phyloP scores from a whole-genome alignment of 2,329 filamentous ascomycete species.

The Trichoderma guizhouense region DNA sequence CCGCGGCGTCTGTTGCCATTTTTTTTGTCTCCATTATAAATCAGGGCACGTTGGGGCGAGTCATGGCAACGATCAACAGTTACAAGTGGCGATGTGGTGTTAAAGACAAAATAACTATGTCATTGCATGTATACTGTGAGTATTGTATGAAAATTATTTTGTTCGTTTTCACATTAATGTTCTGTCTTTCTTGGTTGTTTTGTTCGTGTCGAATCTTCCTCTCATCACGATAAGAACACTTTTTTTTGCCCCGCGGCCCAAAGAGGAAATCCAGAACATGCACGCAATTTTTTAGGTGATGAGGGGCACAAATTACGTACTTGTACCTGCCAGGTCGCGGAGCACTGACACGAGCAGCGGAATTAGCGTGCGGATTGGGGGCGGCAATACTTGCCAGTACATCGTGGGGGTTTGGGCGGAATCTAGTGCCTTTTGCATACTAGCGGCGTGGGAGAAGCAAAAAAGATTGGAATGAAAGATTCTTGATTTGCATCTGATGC shows the following conservation, averaged over 20 bases:
- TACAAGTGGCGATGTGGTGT: background rate
- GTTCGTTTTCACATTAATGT: background rate
- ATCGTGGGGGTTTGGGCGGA: background rate
- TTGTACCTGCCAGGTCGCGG: background rate
- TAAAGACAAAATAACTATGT: background rate
- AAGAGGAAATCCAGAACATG: background rate
- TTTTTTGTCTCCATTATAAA: conserved; percentile 10
- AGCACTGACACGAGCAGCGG: background rate
- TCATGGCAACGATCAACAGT: background rate
- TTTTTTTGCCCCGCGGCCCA: conserved; percentile 2
- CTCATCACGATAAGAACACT: background rate
- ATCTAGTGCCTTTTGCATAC: background rate
- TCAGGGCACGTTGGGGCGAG: background rate
- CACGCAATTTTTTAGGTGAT: background rate
- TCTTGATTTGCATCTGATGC: background rate
- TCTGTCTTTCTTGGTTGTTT: background rate
- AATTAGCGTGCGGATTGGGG: background rate
- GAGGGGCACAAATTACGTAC: conserved; percentile 13
- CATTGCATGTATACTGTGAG: background rate
- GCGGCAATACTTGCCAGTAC: background rate
- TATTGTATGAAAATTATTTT: background rate
- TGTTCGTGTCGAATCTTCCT: background rate
- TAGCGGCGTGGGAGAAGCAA: background rate
- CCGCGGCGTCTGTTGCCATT: background rate
- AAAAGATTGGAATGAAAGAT: background rate